Evolutionary conservation across 2,329 filamentous ascomycete genomes (phyloP).

Genomic region (Chaetoscypha palmicola): DNA sequence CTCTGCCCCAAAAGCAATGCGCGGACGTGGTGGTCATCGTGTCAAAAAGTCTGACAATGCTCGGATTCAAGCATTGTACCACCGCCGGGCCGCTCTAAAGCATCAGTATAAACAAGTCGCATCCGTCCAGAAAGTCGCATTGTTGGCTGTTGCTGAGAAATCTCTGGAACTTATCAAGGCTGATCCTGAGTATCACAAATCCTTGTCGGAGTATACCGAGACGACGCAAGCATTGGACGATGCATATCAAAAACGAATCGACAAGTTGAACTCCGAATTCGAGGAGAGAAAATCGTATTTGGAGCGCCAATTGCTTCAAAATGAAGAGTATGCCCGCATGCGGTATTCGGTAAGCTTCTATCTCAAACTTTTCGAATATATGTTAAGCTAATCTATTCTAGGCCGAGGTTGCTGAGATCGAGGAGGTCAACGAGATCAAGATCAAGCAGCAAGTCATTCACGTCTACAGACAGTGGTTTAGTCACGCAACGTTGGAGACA

Average conservation of each 20-base stretch:
- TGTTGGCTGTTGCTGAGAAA: slow-evolving; percentile 25
- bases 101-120: slow-evolving; percentile 25
- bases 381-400: slow-evolving; percentile 12
- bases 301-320: slow-evolving; percentile 7
- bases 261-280: slow-evolving; percentile 11
- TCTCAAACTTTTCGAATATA: neutral
- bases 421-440: slow-evolving; percentile 13
- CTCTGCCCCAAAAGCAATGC: slow-evolving; percentile 10
- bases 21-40: slow-evolving; percentile 23
- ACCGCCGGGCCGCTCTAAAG: slow-evolving; percentile 25
- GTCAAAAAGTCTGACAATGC: slow-evolving; percentile 26
- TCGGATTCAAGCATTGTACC: slow-evolving; percentile 25
- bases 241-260: slow-evolving; percentile 12
- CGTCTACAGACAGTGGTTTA: slow-evolving; percentile 11
- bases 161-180: slow-evolving; percentile 19
- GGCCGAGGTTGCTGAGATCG: slow-evolving; percentile 16
- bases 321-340: slow-evolving; percentile 14
- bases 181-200: slow-evolving; percentile 24
- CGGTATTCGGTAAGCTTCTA: slow-evolving; percentile 20
- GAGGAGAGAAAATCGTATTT: slow-evolving; percentile 11
- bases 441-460: slow-evolving; percentile 22
- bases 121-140: slow-evolving; percentile 19
- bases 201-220: slow-evolving; percentile 24
- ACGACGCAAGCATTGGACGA: slow-evolving; percentile 19
- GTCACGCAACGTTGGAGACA: slow-evolving; percentile 12